Base-by-base conservation (phyloP, 192 early-diverging fungal genomes). In the Coemansia sp. region DNA sequence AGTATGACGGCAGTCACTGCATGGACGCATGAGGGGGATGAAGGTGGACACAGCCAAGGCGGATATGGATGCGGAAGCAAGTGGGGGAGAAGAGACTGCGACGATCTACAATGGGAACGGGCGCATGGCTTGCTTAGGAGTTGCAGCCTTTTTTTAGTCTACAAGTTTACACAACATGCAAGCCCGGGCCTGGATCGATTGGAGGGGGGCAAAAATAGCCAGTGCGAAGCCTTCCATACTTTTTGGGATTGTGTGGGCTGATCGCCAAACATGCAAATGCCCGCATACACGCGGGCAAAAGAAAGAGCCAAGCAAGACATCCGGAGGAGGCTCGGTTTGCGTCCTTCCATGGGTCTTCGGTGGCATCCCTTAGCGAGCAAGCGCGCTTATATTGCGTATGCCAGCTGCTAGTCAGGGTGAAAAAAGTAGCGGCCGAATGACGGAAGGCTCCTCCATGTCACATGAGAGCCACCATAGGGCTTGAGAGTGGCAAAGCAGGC, bases 1-100 rank as follows among this genome's bases (percentile, higher is more conserved):
- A 40, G 64, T 38, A 11, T 72, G 70, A 72, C 53, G 50, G 21
- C 37, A 28, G 18, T 11, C 50, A 61, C 34, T 34, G 56, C 33
- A 58, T 34, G 34, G 3, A 18, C 14, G 50, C 50, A 51, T 51
- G 48, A 31, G 31, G 31, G 31, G 31, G 4, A 31, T 31, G 48
- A 9, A 20, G 42, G 18, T 8, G 42, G 42, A 28, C 4, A 10
- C 10, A 21, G 21, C 59, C 26, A 45, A 61, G 40, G 21, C 59
- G 39, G 38, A 61, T 10, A 45, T 33, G 40, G 40, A 40, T 33
- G 56, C 51, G 14, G 10, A 55, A 26, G 31, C 23, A 9, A 10
- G 58, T n/a, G 39, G 37, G 35, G 36, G 39, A 21, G 42, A 31
- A 31, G 42, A 43, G 39, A 42, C 23, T 24, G 58, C 35, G 34